Base-by-base conservation (phyloP, 257 asterid genomes). In the Capsicum baccatum region DNA sequence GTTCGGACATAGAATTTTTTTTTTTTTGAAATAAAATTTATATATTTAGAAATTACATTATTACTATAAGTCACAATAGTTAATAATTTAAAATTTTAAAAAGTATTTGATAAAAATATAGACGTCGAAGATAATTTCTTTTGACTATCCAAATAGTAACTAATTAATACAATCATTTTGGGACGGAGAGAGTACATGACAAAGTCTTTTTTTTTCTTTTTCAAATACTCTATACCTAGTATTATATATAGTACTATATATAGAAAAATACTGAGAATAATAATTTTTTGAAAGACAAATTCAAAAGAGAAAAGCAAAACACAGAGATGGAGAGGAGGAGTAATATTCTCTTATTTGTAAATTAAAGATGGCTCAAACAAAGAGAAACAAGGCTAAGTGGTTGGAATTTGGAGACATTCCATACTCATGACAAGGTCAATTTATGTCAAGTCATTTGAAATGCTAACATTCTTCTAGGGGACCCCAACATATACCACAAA, bases 381-480 rank as follows among this genome's bases (percentile, higher is more conserved):
- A 76, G 69, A 54, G 66, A 52, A 74, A 63, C 54, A 9, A 35
- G 44, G 37, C 48, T 14, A 37, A 6, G 74, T 7, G 47, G 62
- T 58, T 55, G 80, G 84, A 79, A 78, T 64, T 66, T 83, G 84
- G 54, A 60, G 87, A 84, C 83, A 68, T 84, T 83, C 87, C 60
- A 78, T 59, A 52, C 58, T 62, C 48, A 83, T 84, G 83, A 79
- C 15, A 79, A 67, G 73, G 86, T 74, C 83, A 85, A 59, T 67
- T 79, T 79, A 59, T 67, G 86, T 57, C 80, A 21, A 55, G 78
- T 83, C 83, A 83, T 60, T 42, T 59, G 73, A 50, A 79, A 82
- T 79, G 71, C 83, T 68, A 81, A 80, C 85, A 50, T 47, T 81
- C 63, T 83, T 83, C 13, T 50, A 26, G 4, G 58, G 85, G 87